Base-by-base conservation (phyloP, 1,139 yeast genomes). In the Petasospora fabianii region DNA sequence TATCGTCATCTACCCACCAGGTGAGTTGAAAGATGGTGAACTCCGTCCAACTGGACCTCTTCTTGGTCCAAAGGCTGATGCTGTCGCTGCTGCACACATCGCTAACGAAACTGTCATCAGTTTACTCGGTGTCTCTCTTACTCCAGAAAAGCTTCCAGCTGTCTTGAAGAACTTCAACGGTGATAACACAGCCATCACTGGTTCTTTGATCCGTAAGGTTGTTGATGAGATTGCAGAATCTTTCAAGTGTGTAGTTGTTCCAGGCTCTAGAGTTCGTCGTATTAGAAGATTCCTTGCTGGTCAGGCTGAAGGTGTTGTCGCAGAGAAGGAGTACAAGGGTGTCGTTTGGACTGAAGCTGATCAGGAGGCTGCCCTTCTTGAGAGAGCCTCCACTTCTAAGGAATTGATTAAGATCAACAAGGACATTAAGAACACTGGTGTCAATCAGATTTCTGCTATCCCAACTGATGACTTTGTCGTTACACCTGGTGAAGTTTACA, bases 271-370 rank as follows among this genome's bases (percentile, higher is more conserved):
- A 60, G 84, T 92, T 30, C 81, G 98, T 66, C 76, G 96, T 61
- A 73, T 90, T 45, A 78, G 96, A 69, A 77, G 97, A 59, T 92
- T 90, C 58, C 76, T 92, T 58, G 95, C 96, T 24, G 98, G 98
- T 39, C 98, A 92, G 69, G 83, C 90, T 45, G 95, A 86, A 55
- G 87, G 87, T 55, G 73, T 86, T 43, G 95, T 90, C 48, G 92
- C 90, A 33, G 97, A 92, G 66, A 77, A 82, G 57, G 97, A 88
- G 53, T 84, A 82, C 63, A 87, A 88, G 64, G 97, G 96, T 56
- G 94, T 88, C 37, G 85, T 75, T 26, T 92, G 98, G 97, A 77
- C 81, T 40, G 92, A 84, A 61, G 73, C 81, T 32, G 85, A 83
- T 60, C 95, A 84, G 65, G 95, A 85, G 64, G 72, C 71, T 39